These are phyloP conservation scores for Bryum argenteum DNA, from an alignment of 225 moss, liverwort and hornwort species.

Conservation along the genomic window DNA sequence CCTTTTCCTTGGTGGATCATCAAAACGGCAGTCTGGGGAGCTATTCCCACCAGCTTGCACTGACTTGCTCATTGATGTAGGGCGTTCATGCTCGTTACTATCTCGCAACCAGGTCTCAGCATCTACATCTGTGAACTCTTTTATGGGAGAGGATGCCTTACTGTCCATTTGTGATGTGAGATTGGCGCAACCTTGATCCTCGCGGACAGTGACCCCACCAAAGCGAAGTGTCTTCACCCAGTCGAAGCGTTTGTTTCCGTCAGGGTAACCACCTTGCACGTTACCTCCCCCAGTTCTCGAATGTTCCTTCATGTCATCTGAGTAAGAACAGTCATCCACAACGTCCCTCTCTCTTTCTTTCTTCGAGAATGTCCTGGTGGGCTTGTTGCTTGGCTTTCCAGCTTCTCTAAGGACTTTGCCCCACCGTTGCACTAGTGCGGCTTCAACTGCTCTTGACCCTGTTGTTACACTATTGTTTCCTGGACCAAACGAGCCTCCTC, in stretches of 20 bases:
- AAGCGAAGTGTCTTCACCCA: constrained; percentile 88
- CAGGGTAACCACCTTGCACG: constrained; percentile 50
- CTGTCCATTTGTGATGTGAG: constrained; percentile 17
- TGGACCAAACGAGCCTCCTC: constrained; percentile 3
- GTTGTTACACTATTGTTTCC: not conserved
- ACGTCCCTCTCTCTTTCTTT: constrained; percentile 29
- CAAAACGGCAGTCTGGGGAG: constrained; percentile 6
- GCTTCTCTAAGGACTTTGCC: constrained; percentile 21
- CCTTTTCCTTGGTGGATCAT: constrained; percentile 25
- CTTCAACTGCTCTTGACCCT: constrained; percentile 14
- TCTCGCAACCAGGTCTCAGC: constrained; percentile 39
- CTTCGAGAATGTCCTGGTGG: not conserved
- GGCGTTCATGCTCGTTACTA: constrained; percentile 26
- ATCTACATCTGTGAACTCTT: constrained; percentile 33
- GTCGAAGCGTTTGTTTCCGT: constrained; percentile 65
- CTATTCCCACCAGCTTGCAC: constrained; percentile 33
- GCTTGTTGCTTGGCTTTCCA: constrained; percentile 27
- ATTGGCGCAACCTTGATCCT: constrained; percentile 21
- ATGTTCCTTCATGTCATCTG: constrained; percentile 40
- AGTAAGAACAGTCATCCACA: constrained; percentile 35
- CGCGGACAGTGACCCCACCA: constrained; percentile 28
- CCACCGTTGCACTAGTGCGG: constrained; percentile 19
- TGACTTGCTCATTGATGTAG: constrained; percentile 34
- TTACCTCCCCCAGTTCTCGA: constrained; percentile 28
- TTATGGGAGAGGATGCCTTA: constrained; percentile 20